phyloP scores from a whole-genome alignment of 2,329 filamentous ascomycete species.

The Alternaria ethzedia region DNA sequence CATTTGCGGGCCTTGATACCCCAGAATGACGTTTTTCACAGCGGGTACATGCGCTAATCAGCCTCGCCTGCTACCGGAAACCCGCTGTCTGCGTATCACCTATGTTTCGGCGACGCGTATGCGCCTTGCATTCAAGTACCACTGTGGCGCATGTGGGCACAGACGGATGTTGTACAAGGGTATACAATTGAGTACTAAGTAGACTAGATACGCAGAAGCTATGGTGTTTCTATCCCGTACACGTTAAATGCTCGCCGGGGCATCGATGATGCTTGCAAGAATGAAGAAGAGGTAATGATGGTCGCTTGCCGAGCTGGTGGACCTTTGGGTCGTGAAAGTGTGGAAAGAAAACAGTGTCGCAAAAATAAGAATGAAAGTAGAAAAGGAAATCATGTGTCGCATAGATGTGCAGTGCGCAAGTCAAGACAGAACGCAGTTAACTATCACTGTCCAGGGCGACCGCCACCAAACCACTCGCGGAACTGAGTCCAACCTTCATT shows the following conservation, averaged over 20 bases:
- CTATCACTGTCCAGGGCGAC: background rate
- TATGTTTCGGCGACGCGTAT: conserved; percentile 4
- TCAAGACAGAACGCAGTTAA: background rate
- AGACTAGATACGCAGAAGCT: background rate
- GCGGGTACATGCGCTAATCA: background rate
- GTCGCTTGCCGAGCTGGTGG: background rate
- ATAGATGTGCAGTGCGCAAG: background rate
- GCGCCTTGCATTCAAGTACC: background rate
- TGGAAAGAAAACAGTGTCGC: too few species aligned
- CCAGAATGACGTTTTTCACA: background rate
- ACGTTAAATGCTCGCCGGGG: background rate
- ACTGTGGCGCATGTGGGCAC: background rate
- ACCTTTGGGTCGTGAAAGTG: too few species aligned
- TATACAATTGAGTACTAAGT: background rate
- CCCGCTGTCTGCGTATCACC: conserved; percentile 17
- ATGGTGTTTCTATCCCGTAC: background rate
- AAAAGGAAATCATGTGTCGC: background rate
- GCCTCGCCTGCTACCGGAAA: conserved; percentile 12
- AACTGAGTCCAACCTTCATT: background rate
- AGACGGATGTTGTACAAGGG: background rate
- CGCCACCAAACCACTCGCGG: background rate
- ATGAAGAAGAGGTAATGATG: background rate
- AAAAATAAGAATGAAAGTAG: background rate
- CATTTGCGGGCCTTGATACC: background rate
- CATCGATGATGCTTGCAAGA: background rate